phyloP scores from a whole-genome alignment of 129 eudicot species.

The Ambrosia artemisiifolia region DNA sequence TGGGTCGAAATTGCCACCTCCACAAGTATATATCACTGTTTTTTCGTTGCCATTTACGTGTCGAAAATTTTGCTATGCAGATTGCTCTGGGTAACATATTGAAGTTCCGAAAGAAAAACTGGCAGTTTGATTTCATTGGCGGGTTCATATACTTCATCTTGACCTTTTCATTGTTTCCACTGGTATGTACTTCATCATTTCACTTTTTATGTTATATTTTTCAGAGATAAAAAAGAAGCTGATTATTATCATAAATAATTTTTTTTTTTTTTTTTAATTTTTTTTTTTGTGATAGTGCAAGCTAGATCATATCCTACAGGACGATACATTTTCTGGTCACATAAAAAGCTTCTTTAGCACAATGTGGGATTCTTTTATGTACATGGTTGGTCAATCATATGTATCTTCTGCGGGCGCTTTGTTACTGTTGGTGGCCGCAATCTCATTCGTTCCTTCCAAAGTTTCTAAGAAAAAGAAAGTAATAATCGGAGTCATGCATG shows the following conservation, averaged over 20 bases:
- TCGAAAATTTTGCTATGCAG: constrained; percentile 36
- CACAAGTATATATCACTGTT: not conserved
- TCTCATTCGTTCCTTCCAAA: constrained; percentile 77
- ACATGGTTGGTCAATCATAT: constrained; percentile 72
- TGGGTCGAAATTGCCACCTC: not conserved
- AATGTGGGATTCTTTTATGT: constrained; percentile 72
- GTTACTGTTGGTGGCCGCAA: constrained; percentile 57
- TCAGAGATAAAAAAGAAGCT: not conserved
- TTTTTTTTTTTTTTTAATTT: too few relatives aligned
- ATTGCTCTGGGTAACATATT: constrained; percentile 94
- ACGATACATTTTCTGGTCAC: constrained; percentile 78
- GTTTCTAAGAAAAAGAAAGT: constrained; percentile 70
- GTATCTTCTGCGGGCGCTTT: constrained; percentile 73
- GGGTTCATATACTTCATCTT: constrained; percentile 88
- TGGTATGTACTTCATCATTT: constrained; percentile 36
- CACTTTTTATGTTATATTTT: not conserved
- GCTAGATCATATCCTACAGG: constrained; percentile 77
- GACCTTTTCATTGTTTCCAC: constrained; percentile 96
- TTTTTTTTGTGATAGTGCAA: constrained; percentile 54
- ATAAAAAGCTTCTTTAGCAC: constrained; percentile 68
- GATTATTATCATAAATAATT: not conserved
- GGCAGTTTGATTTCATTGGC: constrained; percentile 98
- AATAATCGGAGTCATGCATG: constrained; percentile 74
- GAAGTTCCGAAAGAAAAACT: constrained; percentile 95
- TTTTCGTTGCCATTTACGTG: not conserved